phyloP scores from a whole-genome alignment of 2,329 filamentous ascomycete species.

The Sporothrix schenckii region DNA sequence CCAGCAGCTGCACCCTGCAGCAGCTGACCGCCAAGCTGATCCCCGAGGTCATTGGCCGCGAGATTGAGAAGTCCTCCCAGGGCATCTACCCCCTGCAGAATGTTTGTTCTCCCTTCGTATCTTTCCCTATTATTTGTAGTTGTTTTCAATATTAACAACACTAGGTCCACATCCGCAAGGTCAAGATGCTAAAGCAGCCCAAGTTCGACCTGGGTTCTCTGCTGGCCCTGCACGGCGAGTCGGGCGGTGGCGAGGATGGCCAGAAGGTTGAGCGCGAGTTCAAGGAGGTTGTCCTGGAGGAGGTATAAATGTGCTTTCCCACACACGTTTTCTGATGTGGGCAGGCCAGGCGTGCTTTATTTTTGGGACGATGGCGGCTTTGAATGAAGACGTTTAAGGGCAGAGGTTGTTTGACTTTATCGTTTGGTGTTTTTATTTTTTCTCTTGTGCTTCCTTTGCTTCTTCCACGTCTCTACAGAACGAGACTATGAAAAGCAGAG shows the following conservation, averaged over 20 bases:
- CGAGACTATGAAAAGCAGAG: constrained; percentile 1
- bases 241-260: constrained; percentile 87
- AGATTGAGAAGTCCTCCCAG: constrained; percentile 99
- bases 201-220: constrained; percentile 99
- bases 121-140: neutral
- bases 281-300: constrained; percentile 95
- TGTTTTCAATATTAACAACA: constrained; percentile 14
- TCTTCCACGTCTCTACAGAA: neutral
- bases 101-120: constrained; percentile 54
- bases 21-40: constrained; percentile 99
- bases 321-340: neutral
- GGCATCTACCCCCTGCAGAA: constrained; percentile 99
- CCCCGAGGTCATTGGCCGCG: constrained; percentile 97
- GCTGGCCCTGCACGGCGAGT: constrained; percentile 94
- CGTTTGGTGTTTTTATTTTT: constrained; percentile 30
- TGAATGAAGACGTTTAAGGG: constrained; percentile 13
- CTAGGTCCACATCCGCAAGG: constrained; percentile 99
- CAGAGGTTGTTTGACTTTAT: constrained; percentile 30
- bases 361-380: constrained; percentile 23
- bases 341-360: constrained; percentile 17
- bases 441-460: constrained; percentile 24
- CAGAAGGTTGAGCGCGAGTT: constrained; percentile 99
- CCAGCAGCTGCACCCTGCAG: constrained; percentile 87
- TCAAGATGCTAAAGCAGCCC: constrained; percentile 97
- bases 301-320: constrained; percentile 67